Percentiles rank a stretch among this genome's conserved stretches.
phyloP scores from a whole-genome alignment of 75 land plant genomes.

The Cryptomeria japonica region DNA sequence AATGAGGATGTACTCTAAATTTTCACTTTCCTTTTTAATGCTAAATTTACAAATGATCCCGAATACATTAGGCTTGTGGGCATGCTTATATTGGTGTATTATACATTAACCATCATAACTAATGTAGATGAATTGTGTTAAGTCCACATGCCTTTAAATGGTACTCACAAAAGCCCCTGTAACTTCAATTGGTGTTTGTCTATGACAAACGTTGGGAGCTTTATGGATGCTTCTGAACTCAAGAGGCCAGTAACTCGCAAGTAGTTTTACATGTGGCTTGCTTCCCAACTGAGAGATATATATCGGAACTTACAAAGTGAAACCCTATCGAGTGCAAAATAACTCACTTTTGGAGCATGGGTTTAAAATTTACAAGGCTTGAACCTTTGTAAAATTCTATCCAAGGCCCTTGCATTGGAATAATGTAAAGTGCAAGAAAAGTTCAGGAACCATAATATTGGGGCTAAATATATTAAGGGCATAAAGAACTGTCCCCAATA shows the following conservation, averaged over 20 bases:
- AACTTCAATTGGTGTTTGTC: not conserved
- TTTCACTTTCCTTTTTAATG: not conserved
- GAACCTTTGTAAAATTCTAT: not conserved
- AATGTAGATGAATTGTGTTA: not conserved
- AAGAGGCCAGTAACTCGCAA: not conserved
- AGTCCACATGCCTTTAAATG: not conserved
- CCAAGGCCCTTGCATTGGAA: not conserved
- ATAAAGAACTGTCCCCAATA: not conserved
- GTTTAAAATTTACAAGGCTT: not conserved
- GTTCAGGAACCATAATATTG: not conserved
- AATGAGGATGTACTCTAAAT: not conserved
- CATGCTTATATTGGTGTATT: not conserved
- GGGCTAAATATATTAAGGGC: not conserved
- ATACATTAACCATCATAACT: not conserved
- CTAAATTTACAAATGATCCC: constrained; percentile 1
- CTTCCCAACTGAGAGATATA: not conserved
- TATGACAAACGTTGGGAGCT: not conserved
- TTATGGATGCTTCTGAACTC: not conserved
- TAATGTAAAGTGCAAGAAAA: not conserved
- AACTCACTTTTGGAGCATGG: not conserved
- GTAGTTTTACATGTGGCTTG: not conserved
- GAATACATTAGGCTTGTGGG: not conserved
- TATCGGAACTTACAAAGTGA: not conserved
- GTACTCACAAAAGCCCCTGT: not conserved
- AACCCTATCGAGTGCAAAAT: not conserved